phyloP scores from a whole-genome alignment of 768 basidiomycete genomes.

The Amanita molliuscula region DNA sequence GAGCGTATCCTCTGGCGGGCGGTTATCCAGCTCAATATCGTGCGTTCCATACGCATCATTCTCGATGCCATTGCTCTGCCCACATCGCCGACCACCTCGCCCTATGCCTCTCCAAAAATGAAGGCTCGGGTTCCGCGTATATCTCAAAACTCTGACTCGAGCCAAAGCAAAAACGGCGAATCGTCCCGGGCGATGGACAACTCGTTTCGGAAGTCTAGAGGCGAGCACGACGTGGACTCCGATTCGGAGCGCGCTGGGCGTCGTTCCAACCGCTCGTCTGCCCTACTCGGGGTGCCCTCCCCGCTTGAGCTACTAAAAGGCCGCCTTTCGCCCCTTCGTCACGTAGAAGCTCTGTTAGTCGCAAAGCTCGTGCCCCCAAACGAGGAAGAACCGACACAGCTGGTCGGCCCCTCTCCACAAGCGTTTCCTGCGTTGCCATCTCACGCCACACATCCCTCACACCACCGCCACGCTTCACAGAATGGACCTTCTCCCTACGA shows the following conservation, averaged over 20 bases:
- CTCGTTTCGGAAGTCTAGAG: constrained; percentile 11
- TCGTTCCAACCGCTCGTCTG: constrained; percentile 14
- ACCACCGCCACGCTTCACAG: constrained; percentile 2
- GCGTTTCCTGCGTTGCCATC: neutral
- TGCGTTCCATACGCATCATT: constrained; percentile 67
- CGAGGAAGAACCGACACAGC: constrained; percentile 46
- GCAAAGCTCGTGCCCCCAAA: constrained; percentile 58
- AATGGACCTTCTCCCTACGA: constrained; percentile 15
- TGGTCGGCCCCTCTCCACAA: constrained; percentile 13
- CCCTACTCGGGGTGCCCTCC: constrained; percentile 15
- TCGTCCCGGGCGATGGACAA: constrained; percentile 6
- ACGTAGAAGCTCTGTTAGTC: constrained; percentile 60
- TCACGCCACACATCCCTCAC: constrained; percentile 6
- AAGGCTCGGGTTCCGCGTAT: constrained; percentile 23
- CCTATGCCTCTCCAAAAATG: constrained; percentile 24
- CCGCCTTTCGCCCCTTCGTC: constrained; percentile 57
- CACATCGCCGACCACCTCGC: constrained; percentile 19
- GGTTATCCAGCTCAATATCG: constrained; percentile 75
- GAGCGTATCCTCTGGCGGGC: constrained; percentile 78
- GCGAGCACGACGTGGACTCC: constrained; percentile 17
- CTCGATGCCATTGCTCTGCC: constrained; percentile 39
- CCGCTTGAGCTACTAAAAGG: constrained; percentile 47
- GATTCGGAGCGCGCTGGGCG: constrained; percentile 9
- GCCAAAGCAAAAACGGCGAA: constrained; percentile 1
- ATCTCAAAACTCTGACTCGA: constrained; percentile 1